These are phyloP conservation scores for Simmondsia chinensis DNA, from an alignment of 148 eudicot genomes.

Conservation along the genomic window DNA sequence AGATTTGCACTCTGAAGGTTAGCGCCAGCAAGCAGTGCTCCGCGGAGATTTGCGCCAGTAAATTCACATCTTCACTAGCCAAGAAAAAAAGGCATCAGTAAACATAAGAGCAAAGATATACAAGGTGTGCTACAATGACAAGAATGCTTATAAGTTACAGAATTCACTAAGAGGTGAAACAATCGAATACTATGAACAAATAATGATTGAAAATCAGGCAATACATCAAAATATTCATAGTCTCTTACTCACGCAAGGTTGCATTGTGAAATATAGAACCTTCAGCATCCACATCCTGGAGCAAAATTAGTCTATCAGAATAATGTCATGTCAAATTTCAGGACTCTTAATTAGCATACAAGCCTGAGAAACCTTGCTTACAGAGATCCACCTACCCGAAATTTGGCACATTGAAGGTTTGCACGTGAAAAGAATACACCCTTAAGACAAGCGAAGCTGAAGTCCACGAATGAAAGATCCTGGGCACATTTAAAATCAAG, in stretches of 20 bases:
- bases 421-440: constrained; percentile 95
- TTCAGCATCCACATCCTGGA: constrained; percentile 90
- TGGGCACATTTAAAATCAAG: constrained; percentile 12
- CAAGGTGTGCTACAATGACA: constrained; percentile 11
- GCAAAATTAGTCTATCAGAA: constrained; percentile 9
- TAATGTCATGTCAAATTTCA: too few relatives aligned
- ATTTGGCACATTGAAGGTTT: constrained; percentile 91
- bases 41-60: constrained; percentile 92
- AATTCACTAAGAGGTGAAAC: too few relatives aligned
- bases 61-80: constrained; percentile 87
- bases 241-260: constrained; percentile 80
- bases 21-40: constrained; percentile 80
- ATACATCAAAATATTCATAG: constrained; percentile 6
- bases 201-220: too few relatives aligned
- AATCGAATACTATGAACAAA: too few relatives aligned
- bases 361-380: background rate
- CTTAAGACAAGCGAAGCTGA: constrained; percentile 81
- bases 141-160: background rate
- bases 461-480: constrained; percentile 91
- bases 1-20: constrained; percentile 90
- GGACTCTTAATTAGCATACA: too few relatives aligned
- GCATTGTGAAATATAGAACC: constrained; percentile 87
- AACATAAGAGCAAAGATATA: constrained; percentile 18
- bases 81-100: constrained; percentile 21
- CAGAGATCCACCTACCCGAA: constrained; percentile 34